Conservation (phyloP, 768 basidiomycete genomes). For the Harrya chromipes region DNA sequence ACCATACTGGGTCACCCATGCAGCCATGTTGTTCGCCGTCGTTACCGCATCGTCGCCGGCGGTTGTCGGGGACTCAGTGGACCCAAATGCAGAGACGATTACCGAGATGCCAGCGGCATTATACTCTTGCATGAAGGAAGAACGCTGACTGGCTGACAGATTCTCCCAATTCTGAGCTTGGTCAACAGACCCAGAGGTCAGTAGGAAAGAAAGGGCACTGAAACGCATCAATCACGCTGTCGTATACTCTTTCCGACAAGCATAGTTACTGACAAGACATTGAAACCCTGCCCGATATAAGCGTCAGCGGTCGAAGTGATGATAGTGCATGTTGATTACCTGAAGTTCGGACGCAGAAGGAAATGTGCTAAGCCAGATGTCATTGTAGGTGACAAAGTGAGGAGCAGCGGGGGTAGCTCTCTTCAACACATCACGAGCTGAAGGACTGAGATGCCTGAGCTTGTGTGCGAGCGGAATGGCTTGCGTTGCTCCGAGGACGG, state of each 20-base stretch:
- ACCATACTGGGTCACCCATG: slow-evolving; percentile 44
- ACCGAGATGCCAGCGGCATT: slow-evolving; percentile 55
- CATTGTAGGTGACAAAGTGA: slow-evolving; percentile 44
- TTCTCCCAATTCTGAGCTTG: slow-evolving; percentile 45
- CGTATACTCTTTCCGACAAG: background rate
- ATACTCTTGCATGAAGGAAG: slow-evolving; percentile 46
- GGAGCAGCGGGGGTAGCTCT: slow-evolving; percentile 40
- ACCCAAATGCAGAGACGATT: slow-evolving; percentile 55
- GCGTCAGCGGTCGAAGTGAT: background rate
- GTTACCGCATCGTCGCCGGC: slow-evolving; percentile 36
- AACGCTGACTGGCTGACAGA: slow-evolving; percentile 37
- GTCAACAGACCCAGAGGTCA: slow-evolving; percentile 42
- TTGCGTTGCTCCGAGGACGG: slow-evolving; percentile 9
- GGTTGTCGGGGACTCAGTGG: slow-evolving; percentile 41
- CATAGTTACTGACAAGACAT: slow-evolving; percentile 29
- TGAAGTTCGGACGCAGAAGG: slow-evolving; percentile 44
- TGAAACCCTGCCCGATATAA: slow-evolving; percentile 28
- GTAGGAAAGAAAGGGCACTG: slow-evolving; percentile 43
- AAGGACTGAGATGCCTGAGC: slow-evolving; percentile 18
- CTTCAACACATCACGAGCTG: slow-evolving; percentile 22
- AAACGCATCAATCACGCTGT: background rate
- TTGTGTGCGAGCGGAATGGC: slow-evolving; percentile 21
- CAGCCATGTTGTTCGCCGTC: slow-evolving; percentile 42
- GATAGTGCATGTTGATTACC: slow-evolving; percentile 24
- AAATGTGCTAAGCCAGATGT: slow-evolving; percentile 40